Base-by-base conservation (phyloP, 179 eudicot species). In the Carnegiea gigantea region DNA sequence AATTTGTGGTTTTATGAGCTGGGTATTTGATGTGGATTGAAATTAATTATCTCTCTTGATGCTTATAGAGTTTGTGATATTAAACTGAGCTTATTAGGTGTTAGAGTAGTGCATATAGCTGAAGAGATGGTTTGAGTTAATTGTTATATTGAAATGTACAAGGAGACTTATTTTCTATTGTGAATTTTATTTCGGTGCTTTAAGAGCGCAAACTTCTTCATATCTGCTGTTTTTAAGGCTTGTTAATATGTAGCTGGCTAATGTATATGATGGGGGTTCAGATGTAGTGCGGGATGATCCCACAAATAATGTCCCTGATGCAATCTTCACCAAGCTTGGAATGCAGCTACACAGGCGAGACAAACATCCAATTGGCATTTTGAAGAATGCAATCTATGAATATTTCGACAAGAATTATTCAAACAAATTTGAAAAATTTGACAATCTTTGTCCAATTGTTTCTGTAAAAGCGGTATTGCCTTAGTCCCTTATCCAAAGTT, bases 201-300 rank as follows among this genome's bases (percentile, higher is more conserved):
- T 57, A 23, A 73, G 54, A 73, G 76, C 21, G 30, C 26, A 71
- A 38, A 43, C 44, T 21, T 44, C 1, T n/a, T 73, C 30, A 5
- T 73, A 21, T 24, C 44, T 23, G 24, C 54, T 4, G 30, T 44
- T 40, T 13, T 38, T 21, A 2, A 26, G 51, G 12, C 5, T 24
- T 14, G 23, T 51, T 43, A 28, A 49, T 18, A 43, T 18, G 20
- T 44, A 49, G 43, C 40, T 43, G 83, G 60, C 46, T 49, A 46
- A 65, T 75, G 53, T 75, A 57, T 80, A 8, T 64, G 76, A 81
- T 79, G 71, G 71, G 62, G 80, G 33, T 89, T 84, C 84, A 95
- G 98, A 95, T 86, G 89, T 93, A 43, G 95, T 94, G 67, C 91
- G 88, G 84, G 92, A 95, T 85, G 92, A 93, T 83, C 97, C 97